A percentile compares a stretch with the other conserved stretches of the same genome.
Evolutionary conservation across 2,329 filamentous ascomycete genomes (phyloP).

Genomic region (Trichoderma gracile): DNA sequence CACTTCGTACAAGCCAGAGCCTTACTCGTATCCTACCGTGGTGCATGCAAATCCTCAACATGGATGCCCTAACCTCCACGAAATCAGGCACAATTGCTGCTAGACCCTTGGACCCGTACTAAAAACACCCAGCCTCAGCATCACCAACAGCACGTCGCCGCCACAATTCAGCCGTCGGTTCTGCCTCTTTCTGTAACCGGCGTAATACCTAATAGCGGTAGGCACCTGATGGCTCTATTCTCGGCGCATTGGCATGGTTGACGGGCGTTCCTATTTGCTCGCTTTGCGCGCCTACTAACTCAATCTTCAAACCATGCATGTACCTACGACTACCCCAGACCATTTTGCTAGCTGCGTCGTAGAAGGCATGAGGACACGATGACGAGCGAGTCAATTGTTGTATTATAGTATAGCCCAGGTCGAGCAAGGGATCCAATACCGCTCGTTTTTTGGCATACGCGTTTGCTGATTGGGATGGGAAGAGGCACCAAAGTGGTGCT

Average conservation of each 20-base stretch:
- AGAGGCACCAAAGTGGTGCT: too few species aligned
- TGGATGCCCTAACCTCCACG: neutral
- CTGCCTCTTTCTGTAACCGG: neutral
- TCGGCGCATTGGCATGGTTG: neutral
- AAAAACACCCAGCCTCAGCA: constrained; percentile 4
- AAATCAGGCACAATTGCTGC: neutral
- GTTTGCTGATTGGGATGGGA: too few species aligned
- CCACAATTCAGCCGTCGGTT: constrained; percentile 10
- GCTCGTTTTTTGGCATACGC: too few species aligned
- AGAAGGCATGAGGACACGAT: too few species aligned
- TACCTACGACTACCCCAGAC: neutral
- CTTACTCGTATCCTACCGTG: too few species aligned
- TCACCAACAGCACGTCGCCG: neutral
- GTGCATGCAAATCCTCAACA: too few species aligned
- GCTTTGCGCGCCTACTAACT: constrained; percentile 11
- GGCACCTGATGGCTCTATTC: constrained; percentile 2
- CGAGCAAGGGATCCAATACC: too few species aligned
- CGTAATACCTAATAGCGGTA: neutral
- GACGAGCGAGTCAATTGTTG: too few species aligned
- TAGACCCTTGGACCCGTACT: neutral
- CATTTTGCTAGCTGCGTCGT: neutral
- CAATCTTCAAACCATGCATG: neutral
- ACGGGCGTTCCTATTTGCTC: neutral
- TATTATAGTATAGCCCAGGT: too few species aligned
- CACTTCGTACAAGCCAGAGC: too few species aligned